phyloP scores from a whole-genome alignment of 148 eudicot genomes.

The Salicornia ramosissima region DNA sequence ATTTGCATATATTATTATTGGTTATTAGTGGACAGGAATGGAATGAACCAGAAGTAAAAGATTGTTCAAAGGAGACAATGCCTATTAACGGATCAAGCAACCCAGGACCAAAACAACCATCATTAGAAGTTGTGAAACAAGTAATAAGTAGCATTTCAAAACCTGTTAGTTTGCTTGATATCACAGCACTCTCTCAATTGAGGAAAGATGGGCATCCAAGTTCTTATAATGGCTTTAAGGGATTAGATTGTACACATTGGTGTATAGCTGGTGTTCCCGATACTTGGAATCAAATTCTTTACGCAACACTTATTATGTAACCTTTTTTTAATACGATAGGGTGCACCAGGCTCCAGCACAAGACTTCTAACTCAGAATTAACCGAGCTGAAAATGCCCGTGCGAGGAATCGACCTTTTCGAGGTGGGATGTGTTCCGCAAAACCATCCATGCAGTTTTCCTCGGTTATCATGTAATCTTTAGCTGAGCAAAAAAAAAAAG shows the following conservation, averaged over 20 bases:
- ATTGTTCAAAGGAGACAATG: conserved; percentile 36
- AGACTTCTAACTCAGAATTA: too few relatives aligned
- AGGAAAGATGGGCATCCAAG: conserved; percentile 65
- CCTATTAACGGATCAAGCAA: conserved; percentile 37
- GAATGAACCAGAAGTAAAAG: conserved; percentile 34
- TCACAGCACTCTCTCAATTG: conserved; percentile 45
- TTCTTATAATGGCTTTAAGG: conserved; percentile 27
- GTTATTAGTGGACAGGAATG: conserved; percentile 47
- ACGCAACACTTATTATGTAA: conserved; percentile 23
- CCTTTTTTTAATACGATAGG: too few relatives aligned
- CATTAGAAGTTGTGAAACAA: conserved; percentile 35
- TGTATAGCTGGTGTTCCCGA: conserved; percentile 64
- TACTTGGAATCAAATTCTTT: conserved; percentile 55
- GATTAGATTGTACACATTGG: conserved; percentile 67
- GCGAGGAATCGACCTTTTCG: too few relatives aligned
- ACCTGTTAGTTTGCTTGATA: conserved; percentile 40
- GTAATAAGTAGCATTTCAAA: conserved; percentile 36
- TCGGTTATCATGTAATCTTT: too few relatives aligned
- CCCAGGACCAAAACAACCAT: conserved; percentile 26
- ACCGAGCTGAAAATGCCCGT: too few relatives aligned
- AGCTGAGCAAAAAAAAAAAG: too few relatives aligned
- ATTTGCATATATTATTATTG: too few relatives aligned
- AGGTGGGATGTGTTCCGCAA: too few relatives aligned
- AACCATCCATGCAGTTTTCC: too few relatives aligned
- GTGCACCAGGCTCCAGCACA: too few relatives aligned